Percentiles rank a stretch among this genome's conserved stretches.
These are phyloP conservation scores for Rubus idaeus DNA, from an alignment of 306 rosid species.

Conservation along the genomic window DNA sequence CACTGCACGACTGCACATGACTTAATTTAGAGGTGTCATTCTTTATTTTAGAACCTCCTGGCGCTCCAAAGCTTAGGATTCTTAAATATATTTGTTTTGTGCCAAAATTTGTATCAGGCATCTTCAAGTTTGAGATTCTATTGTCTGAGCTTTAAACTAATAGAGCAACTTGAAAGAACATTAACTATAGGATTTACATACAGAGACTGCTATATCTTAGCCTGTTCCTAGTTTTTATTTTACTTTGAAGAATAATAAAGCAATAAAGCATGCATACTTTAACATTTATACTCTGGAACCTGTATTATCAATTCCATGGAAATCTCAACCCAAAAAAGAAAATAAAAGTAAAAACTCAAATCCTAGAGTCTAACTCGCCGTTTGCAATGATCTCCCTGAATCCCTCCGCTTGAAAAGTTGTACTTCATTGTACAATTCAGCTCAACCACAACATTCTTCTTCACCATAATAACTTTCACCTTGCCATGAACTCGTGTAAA, in stretches of 20 bases:
- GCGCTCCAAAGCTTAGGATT: neutral
- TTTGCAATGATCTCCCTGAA: constrained; percentile 22
- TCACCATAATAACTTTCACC: constrained; percentile 34
- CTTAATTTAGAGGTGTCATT: neutral
- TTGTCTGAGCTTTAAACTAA: neutral
- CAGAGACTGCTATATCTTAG: neutral
- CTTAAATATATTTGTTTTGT: neutral
- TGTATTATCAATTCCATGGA: neutral
- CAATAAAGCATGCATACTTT: too few relatives aligned
- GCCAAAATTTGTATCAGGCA: neutral
- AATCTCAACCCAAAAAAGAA: neutral
- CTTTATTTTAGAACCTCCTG: neutral
- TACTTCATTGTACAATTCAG: constrained; percentile 35
- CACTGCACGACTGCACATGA: too few relatives aligned
- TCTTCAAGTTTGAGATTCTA: neutral
- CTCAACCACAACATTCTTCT: constrained; percentile 29
- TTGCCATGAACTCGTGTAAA: constrained; percentile 32
- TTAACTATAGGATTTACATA: neutral
- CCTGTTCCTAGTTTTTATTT: neutral
- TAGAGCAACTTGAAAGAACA: neutral
- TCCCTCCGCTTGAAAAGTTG: neutral
- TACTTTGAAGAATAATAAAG: neutral
- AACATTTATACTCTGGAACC: neutral
- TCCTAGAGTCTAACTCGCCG: constrained; percentile 17
- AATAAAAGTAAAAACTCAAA: neutral